These are phyloP conservation scores for Lupinus albus DNA, from an alignment of 306 rosid species.

Conservation along the genomic window DNA sequence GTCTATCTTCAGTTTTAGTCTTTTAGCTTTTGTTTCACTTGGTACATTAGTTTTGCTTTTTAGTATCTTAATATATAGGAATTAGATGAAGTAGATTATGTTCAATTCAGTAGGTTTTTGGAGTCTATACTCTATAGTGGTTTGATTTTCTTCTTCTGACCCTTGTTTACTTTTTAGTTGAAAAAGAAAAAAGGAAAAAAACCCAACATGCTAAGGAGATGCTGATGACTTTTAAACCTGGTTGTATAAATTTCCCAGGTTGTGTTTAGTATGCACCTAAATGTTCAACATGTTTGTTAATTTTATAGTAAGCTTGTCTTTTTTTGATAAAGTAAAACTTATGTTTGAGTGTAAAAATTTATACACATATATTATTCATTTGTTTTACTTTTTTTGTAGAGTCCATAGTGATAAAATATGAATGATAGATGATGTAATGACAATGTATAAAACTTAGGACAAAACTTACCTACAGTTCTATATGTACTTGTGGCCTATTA, in stretches of 20 bases:
- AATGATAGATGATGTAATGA: too few relatives aligned
- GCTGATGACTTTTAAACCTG: not conserved
- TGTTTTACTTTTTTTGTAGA: too few relatives aligned
- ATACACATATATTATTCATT: too few relatives aligned
- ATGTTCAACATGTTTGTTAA: not conserved
- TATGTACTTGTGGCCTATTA: too few relatives aligned
- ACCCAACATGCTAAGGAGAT: not conserved
- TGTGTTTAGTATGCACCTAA: not conserved
- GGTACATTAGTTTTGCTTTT: not conserved
- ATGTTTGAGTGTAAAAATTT: too few relatives aligned
- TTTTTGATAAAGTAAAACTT: too few relatives aligned
- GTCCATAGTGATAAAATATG: too few relatives aligned
- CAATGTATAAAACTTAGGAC: too few relatives aligned
- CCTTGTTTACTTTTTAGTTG: not conserved
- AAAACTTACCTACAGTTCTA: too few relatives aligned
- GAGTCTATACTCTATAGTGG: not conserved
- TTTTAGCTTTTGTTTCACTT: slow-evolving; percentile 14
- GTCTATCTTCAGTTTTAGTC: not conserved
- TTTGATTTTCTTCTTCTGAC: not conserved
- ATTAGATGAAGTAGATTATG: not conserved
- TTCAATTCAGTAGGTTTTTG: not conserved
- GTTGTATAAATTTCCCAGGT: not conserved
- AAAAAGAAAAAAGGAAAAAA: not conserved
- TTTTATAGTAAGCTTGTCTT: too few relatives aligned
- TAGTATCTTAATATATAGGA: not conserved